Conservation (phyloP, 768 basidiomycete genomes). For the Tephrocybe sp. region DNA sequence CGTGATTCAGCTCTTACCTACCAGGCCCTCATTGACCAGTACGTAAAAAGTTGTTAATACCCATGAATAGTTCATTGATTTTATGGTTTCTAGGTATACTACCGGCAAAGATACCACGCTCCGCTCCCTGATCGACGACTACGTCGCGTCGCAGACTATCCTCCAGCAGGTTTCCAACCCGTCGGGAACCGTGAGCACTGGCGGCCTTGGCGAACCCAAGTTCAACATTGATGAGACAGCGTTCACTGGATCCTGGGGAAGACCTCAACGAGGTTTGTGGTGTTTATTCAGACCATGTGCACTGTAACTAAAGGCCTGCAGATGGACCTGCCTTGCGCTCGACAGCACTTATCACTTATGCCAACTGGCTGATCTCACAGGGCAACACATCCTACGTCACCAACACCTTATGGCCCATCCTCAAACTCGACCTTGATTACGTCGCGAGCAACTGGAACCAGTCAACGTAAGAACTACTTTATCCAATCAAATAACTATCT, state of each 20-base stretch:
- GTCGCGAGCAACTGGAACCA: conserved; percentile 66
- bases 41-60: conserved; percentile 9
- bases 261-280: conserved; percentile 56
- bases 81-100: conserved; percentile 27
- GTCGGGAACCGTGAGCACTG: conserved; percentile 54
- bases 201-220: conserved; percentile 76
- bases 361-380: conserved; percentile 54
- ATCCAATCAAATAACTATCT: background rate
- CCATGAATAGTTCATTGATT: background rate
- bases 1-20: conserved; percentile 68
- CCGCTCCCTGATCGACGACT: conserved; percentile 49
- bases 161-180: conserved; percentile 68
- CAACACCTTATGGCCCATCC: conserved; percentile 62
- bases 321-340: conserved; percentile 75
- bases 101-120: conserved; percentile 49
- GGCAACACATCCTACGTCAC: conserved; percentile 45
- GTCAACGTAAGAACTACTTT: conserved; percentile 34
- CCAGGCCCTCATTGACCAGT: conserved; percentile 43
- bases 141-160: conserved; percentile 43
- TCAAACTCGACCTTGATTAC: conserved; percentile 76
- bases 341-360: conserved; percentile 64
- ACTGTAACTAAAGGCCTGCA: conserved; percentile 15
- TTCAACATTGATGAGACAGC: conserved; percentile 63
- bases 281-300: background rate
- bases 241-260: conserved; percentile 52